Evolutionary conservation across 345 rosid species (phyloP).

Genomic region (Gossypium bickii): DNA sequence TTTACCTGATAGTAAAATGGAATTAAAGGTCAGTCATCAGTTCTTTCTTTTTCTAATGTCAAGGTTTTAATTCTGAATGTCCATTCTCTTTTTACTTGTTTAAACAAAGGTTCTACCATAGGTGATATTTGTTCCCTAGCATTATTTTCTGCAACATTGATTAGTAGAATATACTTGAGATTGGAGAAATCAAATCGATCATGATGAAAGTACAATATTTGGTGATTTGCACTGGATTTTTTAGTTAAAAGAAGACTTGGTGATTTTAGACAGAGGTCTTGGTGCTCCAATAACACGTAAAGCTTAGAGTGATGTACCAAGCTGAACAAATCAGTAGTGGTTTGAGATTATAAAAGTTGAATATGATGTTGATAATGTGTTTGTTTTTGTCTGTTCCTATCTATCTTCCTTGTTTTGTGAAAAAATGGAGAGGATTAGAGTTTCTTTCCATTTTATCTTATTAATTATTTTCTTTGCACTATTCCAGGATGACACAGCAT

Average conservation of each 20-base stretch:
- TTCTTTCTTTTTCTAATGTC: not conserved
- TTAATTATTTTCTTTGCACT: conserved; percentile 4
- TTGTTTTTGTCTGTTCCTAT: not conserved
- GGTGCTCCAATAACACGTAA: not conserved
- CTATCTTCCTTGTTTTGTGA: not conserved
- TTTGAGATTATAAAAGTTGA: not conserved
- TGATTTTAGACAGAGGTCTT: not conserved
- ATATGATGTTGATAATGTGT: not conserved
- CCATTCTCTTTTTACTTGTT: not conserved
- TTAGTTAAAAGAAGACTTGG: conserved; percentile 1
- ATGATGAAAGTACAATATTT: not conserved
- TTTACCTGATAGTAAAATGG: not conserved
- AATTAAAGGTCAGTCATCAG: not conserved
- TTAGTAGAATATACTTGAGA: not conserved
- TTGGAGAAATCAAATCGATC: not conserved
- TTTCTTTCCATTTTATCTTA: conserved; percentile 12
- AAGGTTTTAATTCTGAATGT: not conserved
- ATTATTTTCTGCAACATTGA: not conserved
- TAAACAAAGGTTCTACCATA: not conserved
- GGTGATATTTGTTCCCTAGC: not conserved
- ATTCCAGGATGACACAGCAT: conserved; percentile 92
- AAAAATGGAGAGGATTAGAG: not conserved
- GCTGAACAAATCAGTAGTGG: conserved; percentile 1
- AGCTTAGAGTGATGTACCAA: not conserved
- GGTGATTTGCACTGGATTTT: not conserved